Base-by-base conservation (phyloP, 805 yeast species). In the Hanseniaspora guilliermondii region DNA sequence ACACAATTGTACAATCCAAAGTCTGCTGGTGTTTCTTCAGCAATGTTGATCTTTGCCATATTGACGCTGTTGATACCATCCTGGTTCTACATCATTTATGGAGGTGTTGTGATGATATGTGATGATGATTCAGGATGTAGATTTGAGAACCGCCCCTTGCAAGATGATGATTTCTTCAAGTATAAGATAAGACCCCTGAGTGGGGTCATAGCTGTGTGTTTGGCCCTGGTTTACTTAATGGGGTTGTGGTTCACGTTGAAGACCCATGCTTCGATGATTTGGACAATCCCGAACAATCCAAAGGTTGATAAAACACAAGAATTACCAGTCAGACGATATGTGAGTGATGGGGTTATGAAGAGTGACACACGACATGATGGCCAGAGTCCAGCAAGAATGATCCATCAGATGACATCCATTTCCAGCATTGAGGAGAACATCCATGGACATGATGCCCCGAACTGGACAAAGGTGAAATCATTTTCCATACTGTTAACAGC, bases 1-100 rank as follows among this genome's bases (percentile, higher is more conserved):
- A 91, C 97, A 0, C 98, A 91, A 66, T 70, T 96, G 57, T 93
- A 93, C 66, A 93, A 93, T 64, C 97, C 98, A 0, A 80, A 91
- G 42, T 84, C 95, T 55, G 97, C 98, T 0, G 96, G 97, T 58
- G 98, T 93, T 1, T 86, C 95, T 5, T 88, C 96, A 0, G 93
- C 98, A 2, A 87, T 93, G 96, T 73, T 93, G 50, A 73, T 93
- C 53, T 93, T 83, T 71, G 94, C 97, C 2, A 79, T 87, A 70
- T 78, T 88, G 49, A 93, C 86, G 2, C 87, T 89, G 80, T 80
- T 93, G 68, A 85, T 95, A 0, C 98, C 98, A 5, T 87, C 97
- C 0, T 73, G 88, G 33, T 79, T 93, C 61, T 86, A 86, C 64
- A 93, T 87, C 65, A 82, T 93, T 46, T 91, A 87, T 65, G 98